These are phyloP conservation scores for Yamadazyma trypodendri DNA, from an alignment of 1,139 yeast genomes.

Conservation along the genomic window DNA sequence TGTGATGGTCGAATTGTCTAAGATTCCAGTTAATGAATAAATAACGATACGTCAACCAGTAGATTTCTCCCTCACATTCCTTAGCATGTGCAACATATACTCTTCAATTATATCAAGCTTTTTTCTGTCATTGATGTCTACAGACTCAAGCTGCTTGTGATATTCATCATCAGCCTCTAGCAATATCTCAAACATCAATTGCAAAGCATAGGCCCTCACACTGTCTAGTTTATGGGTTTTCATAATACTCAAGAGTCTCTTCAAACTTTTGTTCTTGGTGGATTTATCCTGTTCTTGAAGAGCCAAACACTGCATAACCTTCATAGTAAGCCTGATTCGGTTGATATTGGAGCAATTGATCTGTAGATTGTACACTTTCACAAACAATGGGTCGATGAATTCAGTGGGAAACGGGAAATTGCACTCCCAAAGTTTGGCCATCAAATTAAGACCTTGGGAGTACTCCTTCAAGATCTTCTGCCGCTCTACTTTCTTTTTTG, in stretches of 20 bases:
- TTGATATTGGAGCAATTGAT: constrained; percentile 40
- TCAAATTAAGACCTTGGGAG: constrained; percentile 20
- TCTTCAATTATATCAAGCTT: constrained; percentile 1
- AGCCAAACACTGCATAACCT: constrained; percentile 35
- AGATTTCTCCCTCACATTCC: too few species aligned
- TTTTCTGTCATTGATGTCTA: constrained; percentile 5
- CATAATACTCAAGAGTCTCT: constrained; percentile 30
- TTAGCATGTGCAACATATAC: not conserved
- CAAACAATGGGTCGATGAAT: constrained; percentile 41
- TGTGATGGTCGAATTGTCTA: too few species aligned
- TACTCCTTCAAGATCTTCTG: constrained; percentile 13
- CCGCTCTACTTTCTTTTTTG: constrained; percentile 12
- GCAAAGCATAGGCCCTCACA: constrained; percentile 26
- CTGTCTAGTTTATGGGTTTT: constrained; percentile 28
- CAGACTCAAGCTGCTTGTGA: constrained; percentile 6
- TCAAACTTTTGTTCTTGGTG: constrained; percentile 15
- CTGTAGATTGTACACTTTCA: constrained; percentile 58
- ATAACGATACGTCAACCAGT: not conserved
- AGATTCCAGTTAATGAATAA: too few species aligned
- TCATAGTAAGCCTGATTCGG: constrained; percentile 33
- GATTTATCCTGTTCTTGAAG: constrained; percentile 7
- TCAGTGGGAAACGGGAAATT: constrained; percentile 21
- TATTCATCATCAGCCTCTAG: constrained; percentile 7
- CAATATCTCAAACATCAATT: constrained; percentile 11
- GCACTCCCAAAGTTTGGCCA: constrained; percentile 42